Evolutionary conservation across 139 green algal species (phyloP), one percentile per base, ranked within the genome.

Genomic region (Chlorella sp.): DNA sequence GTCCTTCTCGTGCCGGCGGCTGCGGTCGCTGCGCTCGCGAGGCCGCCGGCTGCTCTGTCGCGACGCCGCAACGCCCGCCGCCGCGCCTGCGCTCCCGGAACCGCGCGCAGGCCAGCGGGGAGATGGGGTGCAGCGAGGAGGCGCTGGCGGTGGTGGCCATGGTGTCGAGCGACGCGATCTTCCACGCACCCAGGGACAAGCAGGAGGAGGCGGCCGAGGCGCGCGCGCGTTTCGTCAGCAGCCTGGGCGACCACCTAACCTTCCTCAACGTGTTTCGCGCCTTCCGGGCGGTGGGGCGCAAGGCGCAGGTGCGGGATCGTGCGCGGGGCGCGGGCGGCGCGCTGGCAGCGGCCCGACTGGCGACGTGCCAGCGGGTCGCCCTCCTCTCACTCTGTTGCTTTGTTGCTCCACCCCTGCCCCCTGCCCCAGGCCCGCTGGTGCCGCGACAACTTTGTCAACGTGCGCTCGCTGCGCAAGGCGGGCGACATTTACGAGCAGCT

Each of bases 161-260:
- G 89, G 85, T 93, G 25, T 92, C 88, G 19, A 76, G 76, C 0
- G 90, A 97, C 25, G 85, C 84, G 50, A 82, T 96, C 2, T 94
- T 89, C 53, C 70, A 84, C 53, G 73, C 35, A 23, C 75, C 79
- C 8, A 84, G 87, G 76, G 69, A 89, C 9, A 90, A 89, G 74
- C 81, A 84, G 36, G 81, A 91, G n/a, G 88, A 92, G 63, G 89
- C 90, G 14, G 74, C 71, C 0, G 83, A 86, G 35, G 88, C 87
- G 1, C 81, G 86, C 9, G 58, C 77, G 41, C 88, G 89, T 70
- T 98, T 97, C 63, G 27, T 79, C 1, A 63, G 58, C 11, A 65
- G 73, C 0, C 73, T 90, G 25, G 94, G 94, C 14, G 94, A 98
- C 83, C 92, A 97, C 77, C 53, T 93, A 4, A 95, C 91, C 9